Base-by-base conservation (phyloP, 345 rosid genomes). In the Aquilaria yunnanensis region DNA sequence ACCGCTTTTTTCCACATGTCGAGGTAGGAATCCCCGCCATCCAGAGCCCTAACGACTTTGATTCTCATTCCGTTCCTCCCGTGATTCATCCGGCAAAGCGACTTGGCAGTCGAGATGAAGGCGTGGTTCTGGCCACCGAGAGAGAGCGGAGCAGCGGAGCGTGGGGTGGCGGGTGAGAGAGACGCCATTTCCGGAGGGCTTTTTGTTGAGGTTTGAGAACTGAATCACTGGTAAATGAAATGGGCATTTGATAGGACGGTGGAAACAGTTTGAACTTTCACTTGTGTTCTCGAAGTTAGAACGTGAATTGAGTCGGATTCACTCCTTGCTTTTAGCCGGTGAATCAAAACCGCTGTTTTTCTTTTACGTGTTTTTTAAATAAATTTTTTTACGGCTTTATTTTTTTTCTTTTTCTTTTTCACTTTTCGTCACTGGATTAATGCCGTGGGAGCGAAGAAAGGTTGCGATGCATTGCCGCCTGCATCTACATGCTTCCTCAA, bases 1-100 rank as follows among this genome's bases (percentile, higher is more conserved):
- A 73, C 75, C 9, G 98, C 93, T 66, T 71, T 92, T 75, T 63
- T 82, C 98, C 98, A 87, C 93, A 85, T 89, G 67, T 77, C 71
- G 46, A 92, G 81, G 70, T 92, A 92, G 13, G 98, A 87, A 45
- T 78, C 79, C 3, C 68, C 80, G 29, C 72, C 83, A 30, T 68
- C 69, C 2, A 81, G 71, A 68, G 61, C 88, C 75, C 81, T 70
- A 29, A 82, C 57, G 45, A 66, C 72, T 32, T 31, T 62, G 48
- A 67, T 47, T 10, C 68, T 67, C 11, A 45, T 67, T n/a, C 71
- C 57, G 2, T 62, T 64, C 2, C 55, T 47, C 31, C 56, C n/a
- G 31, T 23, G 60, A 14, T 59, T 61, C 48, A 73, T 60, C 29
- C 68, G 59, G 50, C 47, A 13, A 23, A 32, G 62, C 1, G 43